Base-by-base conservation (phyloP, 2,329 filamentous ascomycete species). In the Acephala macrosclerotiorum region DNA sequence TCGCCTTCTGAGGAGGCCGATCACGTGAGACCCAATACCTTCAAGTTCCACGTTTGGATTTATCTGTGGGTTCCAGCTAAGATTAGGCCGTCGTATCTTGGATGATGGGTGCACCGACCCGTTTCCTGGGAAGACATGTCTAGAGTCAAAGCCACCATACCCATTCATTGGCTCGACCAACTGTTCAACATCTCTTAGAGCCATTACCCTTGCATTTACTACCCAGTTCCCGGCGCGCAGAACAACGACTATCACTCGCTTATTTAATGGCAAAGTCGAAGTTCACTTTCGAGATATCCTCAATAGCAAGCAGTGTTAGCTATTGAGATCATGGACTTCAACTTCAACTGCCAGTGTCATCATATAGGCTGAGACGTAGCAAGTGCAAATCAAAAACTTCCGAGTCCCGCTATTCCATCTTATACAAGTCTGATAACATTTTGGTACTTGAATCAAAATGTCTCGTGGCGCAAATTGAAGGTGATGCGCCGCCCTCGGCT, bases 141-240 rank as follows among this genome's bases (percentile, higher is more conserved):
- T 18, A 18, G 40, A n/a, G 18, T 18, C n/a, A 7, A 25, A 49
- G 20, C 20, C 20, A 22, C 22, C 11, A 22, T 25, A 12, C 9
- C 7, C 45, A 25, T 22, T 49, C 14, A 49, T 9, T 22, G 5
- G 8, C 45, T 49, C 45, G 8, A 18, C 18, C 20, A 5, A 49
- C 45, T 5, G 26, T 9, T 45, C 53, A 53, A 51, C 60, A 58
- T 60, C 36, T 64, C 61, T 57, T 51, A 33, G 62, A 55, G 20
- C 20, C 20, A 5, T 49, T 7, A 53, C 49, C 49, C 49, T 29
- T 53, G 49, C 25, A 49, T 49, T 53, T 25, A 29, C 11, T 29
- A 16, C 49, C 25, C 4, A 4, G 11, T 33, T 33, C 49, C 49
- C 22, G 49, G 49, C 25, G 18, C 5, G 12, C 25, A 25, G 49